Conservation (phyloP, 2,329 filamentous ascomycete species). For the Tympanopsis confertula region DNA sequence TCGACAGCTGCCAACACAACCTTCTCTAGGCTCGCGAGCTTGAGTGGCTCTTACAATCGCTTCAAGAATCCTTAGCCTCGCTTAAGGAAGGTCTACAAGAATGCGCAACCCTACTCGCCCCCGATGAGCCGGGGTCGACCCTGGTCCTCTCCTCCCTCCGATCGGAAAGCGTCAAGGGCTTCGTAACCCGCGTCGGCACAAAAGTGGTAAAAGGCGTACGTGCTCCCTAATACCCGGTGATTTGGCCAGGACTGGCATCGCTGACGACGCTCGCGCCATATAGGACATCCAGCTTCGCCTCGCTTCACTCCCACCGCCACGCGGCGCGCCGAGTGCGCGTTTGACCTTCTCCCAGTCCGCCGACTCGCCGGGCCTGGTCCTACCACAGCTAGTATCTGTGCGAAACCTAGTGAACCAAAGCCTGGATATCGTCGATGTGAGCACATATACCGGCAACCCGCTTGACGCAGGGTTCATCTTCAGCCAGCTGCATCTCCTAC, state of each 20-base stretch:
- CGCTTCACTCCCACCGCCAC: conserved; percentile 23
- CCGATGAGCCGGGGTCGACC: conserved; percentile 49
- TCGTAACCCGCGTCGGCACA: conserved; percentile 50
- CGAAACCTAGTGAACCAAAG: conserved; percentile 48
- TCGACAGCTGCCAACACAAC: neutral
- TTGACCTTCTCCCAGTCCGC: conserved; percentile 27
- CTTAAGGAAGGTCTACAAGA: conserved; percentile 52
- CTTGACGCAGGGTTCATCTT: conserved; percentile 50
- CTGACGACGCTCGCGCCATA: too few species aligned
- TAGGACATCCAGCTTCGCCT: conserved; percentile 50
- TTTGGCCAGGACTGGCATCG: too few species aligned
- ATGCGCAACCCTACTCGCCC: conserved; percentile 46
- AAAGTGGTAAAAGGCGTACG: conserved; percentile 52
- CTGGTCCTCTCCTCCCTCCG: conserved; percentile 50
- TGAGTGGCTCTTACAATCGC: conserved; percentile 45
- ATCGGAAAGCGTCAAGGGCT: conserved; percentile 53
- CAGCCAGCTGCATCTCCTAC: conserved; percentile 46
- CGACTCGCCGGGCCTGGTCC: conserved; percentile 24
- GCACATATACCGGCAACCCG: conserved; percentile 51
- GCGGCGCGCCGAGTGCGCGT: conserved; percentile 13
- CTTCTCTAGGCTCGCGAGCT: conserved; percentile 38
- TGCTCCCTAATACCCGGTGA: conserved; percentile 7
- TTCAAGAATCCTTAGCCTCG: conserved; percentile 46
- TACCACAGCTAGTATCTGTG: conserved; percentile 43
- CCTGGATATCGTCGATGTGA: conserved; percentile 53